Evolutionary conservation across 305 asterid genomes (phyloP).

Genomic region (Fraxinus xanthoxyloides): DNA sequence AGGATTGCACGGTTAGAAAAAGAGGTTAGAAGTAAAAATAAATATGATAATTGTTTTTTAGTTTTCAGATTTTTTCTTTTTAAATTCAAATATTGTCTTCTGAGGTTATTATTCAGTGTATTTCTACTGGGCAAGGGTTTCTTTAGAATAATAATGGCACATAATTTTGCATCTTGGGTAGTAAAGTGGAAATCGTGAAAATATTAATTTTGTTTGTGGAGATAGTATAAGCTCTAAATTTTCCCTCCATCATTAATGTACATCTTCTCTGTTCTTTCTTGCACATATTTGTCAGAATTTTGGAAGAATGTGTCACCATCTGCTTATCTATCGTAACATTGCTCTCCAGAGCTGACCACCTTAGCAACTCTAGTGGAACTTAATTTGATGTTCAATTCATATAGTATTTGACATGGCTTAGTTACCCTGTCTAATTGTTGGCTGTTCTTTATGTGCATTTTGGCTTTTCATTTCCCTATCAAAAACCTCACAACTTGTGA

Average conservation of each 20-base stretch:
- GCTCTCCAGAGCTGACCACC: background rate
- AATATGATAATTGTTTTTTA: background rate
- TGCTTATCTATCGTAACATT: background rate
- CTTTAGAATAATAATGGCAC: background rate
- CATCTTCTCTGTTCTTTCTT: background rate
- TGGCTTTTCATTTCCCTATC: background rate
- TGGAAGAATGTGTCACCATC: background rate
- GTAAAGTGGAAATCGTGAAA: background rate
- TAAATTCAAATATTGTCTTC: background rate
- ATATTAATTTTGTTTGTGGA: background rate
- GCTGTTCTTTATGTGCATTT: background rate
- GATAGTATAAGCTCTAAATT: background rate
- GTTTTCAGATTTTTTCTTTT: background rate
- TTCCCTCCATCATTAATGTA: background rate
- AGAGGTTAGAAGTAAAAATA: slow-evolving; percentile 45
- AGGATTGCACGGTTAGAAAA: slow-evolving; percentile 47
- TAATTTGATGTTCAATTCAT: background rate
- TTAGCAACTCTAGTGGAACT: background rate
- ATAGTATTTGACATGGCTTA: background rate
- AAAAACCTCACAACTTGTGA: background rate
- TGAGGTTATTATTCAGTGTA: background rate
- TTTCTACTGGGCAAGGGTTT: background rate
- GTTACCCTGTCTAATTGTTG: background rate
- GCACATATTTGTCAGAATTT: background rate
- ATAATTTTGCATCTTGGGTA: background rate